These are phyloP conservation scores for Colletotrichum theobromicola DNA, from an alignment of 2,329 filamentous ascomycete species.

Conservation along the genomic window DNA sequence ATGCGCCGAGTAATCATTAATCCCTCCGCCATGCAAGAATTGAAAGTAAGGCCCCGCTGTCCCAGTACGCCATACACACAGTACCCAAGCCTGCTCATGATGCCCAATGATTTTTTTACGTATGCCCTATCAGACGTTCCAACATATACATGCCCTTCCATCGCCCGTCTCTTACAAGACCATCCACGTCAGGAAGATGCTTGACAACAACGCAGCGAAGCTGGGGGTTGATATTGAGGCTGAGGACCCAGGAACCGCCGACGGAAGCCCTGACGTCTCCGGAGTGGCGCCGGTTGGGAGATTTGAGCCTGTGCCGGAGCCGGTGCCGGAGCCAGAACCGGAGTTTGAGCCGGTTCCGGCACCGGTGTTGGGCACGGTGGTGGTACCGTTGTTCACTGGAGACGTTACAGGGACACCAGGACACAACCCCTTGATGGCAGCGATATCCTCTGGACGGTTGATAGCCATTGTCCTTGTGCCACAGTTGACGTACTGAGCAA, in stretches of 20 bases:
- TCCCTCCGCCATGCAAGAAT: not conserved
- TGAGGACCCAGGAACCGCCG: not conserved
- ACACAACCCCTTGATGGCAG: conserved; percentile 12
- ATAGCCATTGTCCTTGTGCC: conserved; percentile 35
- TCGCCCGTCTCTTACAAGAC: not conserved
- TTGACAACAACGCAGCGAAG: not conserved
- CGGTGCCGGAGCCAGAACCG: not conserved
- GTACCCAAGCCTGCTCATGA: not conserved
- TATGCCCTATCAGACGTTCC: not conserved
- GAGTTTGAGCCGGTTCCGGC: not conserved
- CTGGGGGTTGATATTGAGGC: not conserved
- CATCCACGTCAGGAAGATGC: not conserved
- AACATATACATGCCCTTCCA: not conserved
- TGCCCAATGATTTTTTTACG: not conserved
- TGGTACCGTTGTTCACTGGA: not conserved
- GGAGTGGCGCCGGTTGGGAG: not conserved
- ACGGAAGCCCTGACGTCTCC: not conserved
- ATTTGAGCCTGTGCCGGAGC: not conserved
- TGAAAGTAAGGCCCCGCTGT: not conserved
- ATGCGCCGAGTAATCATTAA: not conserved
- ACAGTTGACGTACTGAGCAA: conserved; percentile 58
- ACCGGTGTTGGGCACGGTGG: not conserved
- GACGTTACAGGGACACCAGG: not conserved
- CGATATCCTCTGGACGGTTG: conserved; percentile 11
- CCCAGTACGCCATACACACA: not conserved